Conservation (phyloP, 1,284 basidiomycete species). For the Heterobasidion irregulare region DNA sequence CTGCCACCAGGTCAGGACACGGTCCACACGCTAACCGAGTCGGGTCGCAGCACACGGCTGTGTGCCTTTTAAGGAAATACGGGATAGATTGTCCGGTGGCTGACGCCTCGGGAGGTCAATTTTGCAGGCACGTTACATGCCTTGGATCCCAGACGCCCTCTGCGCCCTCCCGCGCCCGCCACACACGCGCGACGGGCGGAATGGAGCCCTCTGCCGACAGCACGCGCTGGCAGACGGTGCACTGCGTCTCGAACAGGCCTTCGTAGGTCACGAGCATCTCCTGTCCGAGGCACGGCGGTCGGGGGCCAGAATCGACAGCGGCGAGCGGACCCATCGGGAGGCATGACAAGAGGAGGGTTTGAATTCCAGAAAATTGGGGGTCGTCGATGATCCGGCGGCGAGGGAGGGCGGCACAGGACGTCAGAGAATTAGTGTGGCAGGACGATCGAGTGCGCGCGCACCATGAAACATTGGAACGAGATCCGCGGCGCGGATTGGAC, state of each 20-base stretch:
- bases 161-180: slow-evolving; percentile 26
- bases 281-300: slow-evolving; percentile 20
- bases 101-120: slow-evolving; percentile 9
- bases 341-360: neutral
- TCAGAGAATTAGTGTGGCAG: too few species aligned
- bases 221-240: slow-evolving; percentile 50
- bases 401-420: neutral
- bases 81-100: too few species aligned
- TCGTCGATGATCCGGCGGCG: neutral
- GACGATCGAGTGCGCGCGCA: slow-evolving; percentile 16
- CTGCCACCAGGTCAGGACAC: too few species aligned
- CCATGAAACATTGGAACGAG: slow-evolving; percentile 40
- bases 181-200: slow-evolving; percentile 58
- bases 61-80: too few species aligned
- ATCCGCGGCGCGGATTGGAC: slow-evolving; percentile 44
- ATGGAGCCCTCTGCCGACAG: slow-evolving; percentile 60
- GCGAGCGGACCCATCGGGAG: neutral
- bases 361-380: neutral
- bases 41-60: too few species aligned
- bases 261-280: slow-evolving; percentile 44
- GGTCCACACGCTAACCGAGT: too few species aligned
- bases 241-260: slow-evolving; percentile 51
- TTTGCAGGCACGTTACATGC: slow-evolving; percentile 42
- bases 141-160: slow-evolving; percentile 37
- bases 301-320: neutral